These are phyloP conservation scores for Phaseolus lunatus DNA, from an alignment of 306 rosid genomes.

Conservation along the genomic window DNA sequence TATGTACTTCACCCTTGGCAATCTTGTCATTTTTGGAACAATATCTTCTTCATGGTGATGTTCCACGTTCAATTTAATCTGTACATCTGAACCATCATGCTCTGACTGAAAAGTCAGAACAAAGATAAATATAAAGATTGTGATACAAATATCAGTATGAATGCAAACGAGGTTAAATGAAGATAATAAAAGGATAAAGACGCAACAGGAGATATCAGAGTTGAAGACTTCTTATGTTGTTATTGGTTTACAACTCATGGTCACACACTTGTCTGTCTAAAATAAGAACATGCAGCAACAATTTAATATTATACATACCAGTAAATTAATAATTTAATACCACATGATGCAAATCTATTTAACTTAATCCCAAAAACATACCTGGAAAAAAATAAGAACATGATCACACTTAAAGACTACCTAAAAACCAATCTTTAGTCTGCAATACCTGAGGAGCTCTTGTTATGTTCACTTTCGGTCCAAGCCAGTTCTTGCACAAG, in stretches of 20 bases:
- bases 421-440: conserved; percentile 28
- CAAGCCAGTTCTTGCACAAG: conserved; percentile 97
- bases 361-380: conserved; percentile 25
- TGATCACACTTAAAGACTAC: not conserved
- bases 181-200: conserved; percentile 24
- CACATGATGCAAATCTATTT: conserved; percentile 8
- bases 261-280: not conserved
- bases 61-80: conserved; percentile 77
- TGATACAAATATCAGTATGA: conserved; percentile 14
- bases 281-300: conserved; percentile 33
- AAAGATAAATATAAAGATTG: conserved; percentile 32
- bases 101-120: conserved; percentile 66
- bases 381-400: not conserved
- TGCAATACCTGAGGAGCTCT: conserved; percentile 91
- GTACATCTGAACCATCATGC: conserved; percentile 95
- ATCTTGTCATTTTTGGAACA: conserved; percentile 80
- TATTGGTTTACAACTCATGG: conserved; percentile 25
- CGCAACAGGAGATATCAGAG: conserved; percentile 37
- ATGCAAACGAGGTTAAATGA: conserved; percentile 34
- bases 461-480: conserved; percentile 93
- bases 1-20: conserved; percentile 78
- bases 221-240: conserved; percentile 22
- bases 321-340: conserved; percentile 31
- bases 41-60: conserved; percentile 75
- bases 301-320: conserved; percentile 1